Percentiles rank a stretch among this genome's conserved stretches.
These are phyloP conservation scores for Neofusicoccum parvum DNA, from an alignment of 2,329 filamentous ascomycete genomes.

Conservation along the genomic window DNA sequence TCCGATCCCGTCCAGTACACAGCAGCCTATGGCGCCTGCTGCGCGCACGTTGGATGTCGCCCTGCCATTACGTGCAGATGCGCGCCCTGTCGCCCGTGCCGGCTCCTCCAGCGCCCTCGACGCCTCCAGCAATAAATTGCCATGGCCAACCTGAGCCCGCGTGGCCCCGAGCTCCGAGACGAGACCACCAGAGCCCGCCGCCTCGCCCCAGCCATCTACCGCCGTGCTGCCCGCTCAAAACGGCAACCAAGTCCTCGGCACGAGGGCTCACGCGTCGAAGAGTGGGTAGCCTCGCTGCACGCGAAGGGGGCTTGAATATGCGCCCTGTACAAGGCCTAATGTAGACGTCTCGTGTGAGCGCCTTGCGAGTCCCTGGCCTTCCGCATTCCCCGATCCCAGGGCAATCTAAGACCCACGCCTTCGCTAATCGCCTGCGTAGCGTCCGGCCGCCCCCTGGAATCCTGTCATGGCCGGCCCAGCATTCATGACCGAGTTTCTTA, in stretches of 20 bases:
- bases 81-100: background rate
- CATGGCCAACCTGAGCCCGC: background rate
- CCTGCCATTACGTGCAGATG: constrained; percentile 15
- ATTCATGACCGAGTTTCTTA: background rate
- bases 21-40: constrained; percentile 16
- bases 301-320: constrained; percentile 4
- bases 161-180: constrained; percentile 3
- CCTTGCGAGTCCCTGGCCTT: background rate
- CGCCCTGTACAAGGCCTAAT: constrained; percentile 8
- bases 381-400: constrained; percentile 15
- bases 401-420: constrained; percentile 14
- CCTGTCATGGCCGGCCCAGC: background rate
- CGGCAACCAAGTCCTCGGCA: background rate
- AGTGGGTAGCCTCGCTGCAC: constrained; percentile 3
- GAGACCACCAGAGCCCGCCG: background rate
- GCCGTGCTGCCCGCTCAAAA: background rate
- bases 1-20: constrained; percentile 12
- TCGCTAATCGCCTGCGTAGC: constrained; percentile 16
- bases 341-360: constrained; percentile 4
- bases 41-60: constrained; percentile 12
- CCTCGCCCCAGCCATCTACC: background rate
- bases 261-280: background rate
- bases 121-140: background rate
- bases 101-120: background rate
- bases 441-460: background rate